These are phyloP conservation scores for Pseudonitzschia multiseries DNA, from an alignment of 108 stramenopile genomes.

Conservation along the genomic window DNA sequence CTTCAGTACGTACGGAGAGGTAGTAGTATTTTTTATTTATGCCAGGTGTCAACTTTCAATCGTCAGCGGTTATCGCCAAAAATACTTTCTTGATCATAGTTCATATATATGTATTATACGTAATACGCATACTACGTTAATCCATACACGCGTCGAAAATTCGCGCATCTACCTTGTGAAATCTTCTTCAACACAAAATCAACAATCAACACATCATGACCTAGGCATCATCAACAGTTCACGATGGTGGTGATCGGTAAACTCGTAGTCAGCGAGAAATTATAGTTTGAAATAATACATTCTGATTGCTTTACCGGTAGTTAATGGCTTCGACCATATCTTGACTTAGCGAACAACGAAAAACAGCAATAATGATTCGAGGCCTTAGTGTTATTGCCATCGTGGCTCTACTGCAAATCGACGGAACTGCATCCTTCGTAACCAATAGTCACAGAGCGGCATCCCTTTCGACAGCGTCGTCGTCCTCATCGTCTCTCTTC, in stretches of 20 bases:
- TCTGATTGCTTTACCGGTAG: too few species aligned
- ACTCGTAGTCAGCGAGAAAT: neutral
- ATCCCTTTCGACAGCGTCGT: neutral
- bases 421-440: neutral
- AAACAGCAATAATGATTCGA: conserved; percentile 4
- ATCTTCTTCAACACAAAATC: neutral
- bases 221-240: neutral
- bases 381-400: neutral
- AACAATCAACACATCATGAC: neutral
- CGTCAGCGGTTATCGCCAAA: neutral
- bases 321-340: too few species aligned
- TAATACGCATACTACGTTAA: neutral
- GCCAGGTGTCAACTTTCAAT: neutral
- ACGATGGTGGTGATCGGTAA: neutral
- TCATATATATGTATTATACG: neutral
- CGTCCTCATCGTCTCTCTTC: neutral
- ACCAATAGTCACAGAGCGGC: neutral
- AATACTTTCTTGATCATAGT: neutral
- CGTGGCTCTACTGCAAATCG: conserved; percentile 1
- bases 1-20: too few species aligned
- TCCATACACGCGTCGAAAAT: neutral
- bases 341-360: neutral
- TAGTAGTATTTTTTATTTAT: too few species aligned
- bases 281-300: neutral
- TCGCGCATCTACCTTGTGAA: neutral